These are phyloP conservation scores for Cucurbita maxima DNA, from an alignment of 306 rosid species.

Conservation along the genomic window DNA sequence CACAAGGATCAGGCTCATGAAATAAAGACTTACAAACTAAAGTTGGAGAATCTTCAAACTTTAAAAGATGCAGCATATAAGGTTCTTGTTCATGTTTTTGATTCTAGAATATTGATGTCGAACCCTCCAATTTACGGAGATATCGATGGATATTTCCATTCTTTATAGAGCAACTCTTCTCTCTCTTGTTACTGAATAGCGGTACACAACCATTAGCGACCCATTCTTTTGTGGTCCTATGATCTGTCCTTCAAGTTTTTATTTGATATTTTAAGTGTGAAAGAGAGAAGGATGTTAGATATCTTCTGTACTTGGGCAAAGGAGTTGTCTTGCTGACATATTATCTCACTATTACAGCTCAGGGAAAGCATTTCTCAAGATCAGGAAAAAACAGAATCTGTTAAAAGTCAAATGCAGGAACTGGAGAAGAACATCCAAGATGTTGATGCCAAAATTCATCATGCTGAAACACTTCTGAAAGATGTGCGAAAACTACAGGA, in stretches of 20 bases:
- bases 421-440: conserved; percentile 51
- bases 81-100: conserved; percentile 19
- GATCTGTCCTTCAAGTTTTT: background rate
- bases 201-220: background rate
- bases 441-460: conserved; percentile 41
- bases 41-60: conserved; percentile 79
- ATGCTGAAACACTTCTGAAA: conserved; percentile 32
- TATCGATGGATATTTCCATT: too few relatives aligned
- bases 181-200: background rate
- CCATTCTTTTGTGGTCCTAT: background rate
- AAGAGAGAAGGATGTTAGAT: background rate
- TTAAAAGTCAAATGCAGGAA: conserved; percentile 45
- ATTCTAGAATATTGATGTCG: too few relatives aligned
- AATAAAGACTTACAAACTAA: conserved; percentile 73
- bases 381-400: conserved; percentile 55
- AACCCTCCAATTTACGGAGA: too few relatives aligned
- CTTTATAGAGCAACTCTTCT: background rate
- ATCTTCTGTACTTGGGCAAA: background rate
- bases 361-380: conserved; percentile 79
- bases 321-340: conserved; percentile 5
- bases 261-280: background rate
- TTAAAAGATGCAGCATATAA: conserved; percentile 77
- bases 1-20: conserved; percentile 86
- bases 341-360: conserved; percentile 32
- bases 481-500: conserved; percentile 44